Evolutionary conservation across 116 monocot genomes (phyloP).

Genomic region (Cymodocea nodosa): DNA sequence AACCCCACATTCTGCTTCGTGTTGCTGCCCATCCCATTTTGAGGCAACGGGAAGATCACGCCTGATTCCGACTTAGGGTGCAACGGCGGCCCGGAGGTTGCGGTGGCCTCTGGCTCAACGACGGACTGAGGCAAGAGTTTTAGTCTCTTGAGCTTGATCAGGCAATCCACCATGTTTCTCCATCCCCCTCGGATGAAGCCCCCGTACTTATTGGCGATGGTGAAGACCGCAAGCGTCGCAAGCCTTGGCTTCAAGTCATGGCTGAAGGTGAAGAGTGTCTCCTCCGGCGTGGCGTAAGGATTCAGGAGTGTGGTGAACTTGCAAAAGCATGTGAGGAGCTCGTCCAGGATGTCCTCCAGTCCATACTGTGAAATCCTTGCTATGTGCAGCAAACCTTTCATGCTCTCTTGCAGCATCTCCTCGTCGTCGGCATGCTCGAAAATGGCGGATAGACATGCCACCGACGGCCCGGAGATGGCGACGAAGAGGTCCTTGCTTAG

Average conservation of each 20-base stretch:
- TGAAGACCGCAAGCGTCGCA: slow-evolving; percentile 83
- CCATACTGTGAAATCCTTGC: slow-evolving; percentile 60
- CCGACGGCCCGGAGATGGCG: slow-evolving; percentile 53
- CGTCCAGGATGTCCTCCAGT: slow-evolving; percentile 74
- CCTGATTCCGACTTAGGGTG: slow-evolving; percentile 11
- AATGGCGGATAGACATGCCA: slow-evolving; percentile 57
- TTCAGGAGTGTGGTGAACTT: slow-evolving; percentile 72
- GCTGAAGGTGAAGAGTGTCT: slow-evolving; percentile 66
- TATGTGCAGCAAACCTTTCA: slow-evolving; percentile 56
- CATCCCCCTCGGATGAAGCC: slow-evolving; percentile 62
- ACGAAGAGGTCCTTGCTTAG: slow-evolving; percentile 59
- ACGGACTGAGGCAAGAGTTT: slow-evolving; percentile 50
- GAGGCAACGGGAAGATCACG: slow-evolving; percentile 10
- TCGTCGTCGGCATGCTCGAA: slow-evolving; percentile 83
- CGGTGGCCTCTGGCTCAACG: slow-evolving; percentile 16
- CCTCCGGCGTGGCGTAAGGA: slow-evolving; percentile 69
- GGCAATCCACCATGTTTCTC: slow-evolving; percentile 68
- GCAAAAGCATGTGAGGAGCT: slow-evolving; percentile 82
- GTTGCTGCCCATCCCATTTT: neutral
- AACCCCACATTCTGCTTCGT: slow-evolving; percentile 19
- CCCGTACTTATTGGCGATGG: slow-evolving; percentile 75
- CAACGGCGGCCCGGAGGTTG: neutral
- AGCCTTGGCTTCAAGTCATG: slow-evolving; percentile 72
- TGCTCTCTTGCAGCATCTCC: slow-evolving; percentile 50
- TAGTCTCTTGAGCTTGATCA: slow-evolving; percentile 78